Evolutionary conservation across 2,329 filamentous ascomycete genomes (phyloP).

Genomic region (Ophiostoma pallidulum): DNA sequence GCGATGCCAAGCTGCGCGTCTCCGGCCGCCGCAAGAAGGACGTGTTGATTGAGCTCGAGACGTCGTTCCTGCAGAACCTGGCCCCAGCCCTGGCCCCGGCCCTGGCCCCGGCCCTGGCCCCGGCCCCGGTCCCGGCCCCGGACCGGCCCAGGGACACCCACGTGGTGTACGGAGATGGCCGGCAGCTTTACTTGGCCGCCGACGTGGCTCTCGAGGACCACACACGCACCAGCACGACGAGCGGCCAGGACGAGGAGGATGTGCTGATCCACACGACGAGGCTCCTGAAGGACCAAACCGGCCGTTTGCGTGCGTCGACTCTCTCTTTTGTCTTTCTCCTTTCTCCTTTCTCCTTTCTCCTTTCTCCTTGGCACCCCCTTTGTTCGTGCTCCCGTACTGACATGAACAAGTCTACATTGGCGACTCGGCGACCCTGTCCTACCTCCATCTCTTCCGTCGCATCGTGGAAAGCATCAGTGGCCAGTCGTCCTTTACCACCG

Average conservation of each 20-base stretch:
- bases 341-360: background rate
- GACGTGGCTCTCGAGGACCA: constrained; percentile 24
- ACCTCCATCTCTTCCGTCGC: constrained; percentile 50
- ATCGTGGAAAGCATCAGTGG: constrained; percentile 48
- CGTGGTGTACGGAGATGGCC: no score
- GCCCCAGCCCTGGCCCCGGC: no score
- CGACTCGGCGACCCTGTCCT: constrained; percentile 53
- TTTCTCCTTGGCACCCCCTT: background rate
- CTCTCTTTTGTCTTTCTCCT: background rate
- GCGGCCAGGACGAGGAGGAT: constrained; percentile 45
- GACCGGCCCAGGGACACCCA: no score
- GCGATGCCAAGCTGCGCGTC: constrained; percentile 10
- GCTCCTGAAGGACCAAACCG: constrained; percentile 51
- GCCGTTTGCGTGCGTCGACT: constrained; percentile 39
- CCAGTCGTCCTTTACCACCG: constrained; percentile 46
- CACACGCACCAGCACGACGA: constrained; percentile 30
- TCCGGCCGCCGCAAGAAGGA: constrained; percentile 10
- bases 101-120: no score
- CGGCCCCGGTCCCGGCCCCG: no score
- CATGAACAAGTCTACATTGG: constrained; percentile 46
- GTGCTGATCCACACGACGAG: constrained; percentile 44
- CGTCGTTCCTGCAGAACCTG: constrained; percentile 1
- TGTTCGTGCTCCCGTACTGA: background rate
- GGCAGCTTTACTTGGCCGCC: no score
- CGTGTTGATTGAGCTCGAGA: background rate